Evolutionary conservation across 768 basidiomycete genomes (phyloP).

Genomic region (Russula virescens): DNA sequence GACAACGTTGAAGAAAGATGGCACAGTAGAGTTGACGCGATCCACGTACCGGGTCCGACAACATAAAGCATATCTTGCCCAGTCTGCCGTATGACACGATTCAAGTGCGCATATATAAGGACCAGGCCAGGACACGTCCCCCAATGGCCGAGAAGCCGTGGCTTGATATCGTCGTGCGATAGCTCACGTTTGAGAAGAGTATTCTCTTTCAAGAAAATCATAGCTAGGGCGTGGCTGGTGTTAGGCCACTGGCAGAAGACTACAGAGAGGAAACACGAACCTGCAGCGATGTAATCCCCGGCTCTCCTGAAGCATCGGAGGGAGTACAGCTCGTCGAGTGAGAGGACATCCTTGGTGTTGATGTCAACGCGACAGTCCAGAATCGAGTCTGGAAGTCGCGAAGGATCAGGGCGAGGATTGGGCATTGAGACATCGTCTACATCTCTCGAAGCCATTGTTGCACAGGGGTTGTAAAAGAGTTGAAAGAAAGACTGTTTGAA

Average conservation of each 20-base stretch:
- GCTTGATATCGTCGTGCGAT: conserved; percentile 68
- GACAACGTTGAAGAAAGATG: neutral
- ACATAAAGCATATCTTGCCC: conserved; percentile 65
- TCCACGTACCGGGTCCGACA: conserved; percentile 60
- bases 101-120: conserved; percentile 55
- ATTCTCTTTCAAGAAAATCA: conserved; percentile 80
- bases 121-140: conserved; percentile 76
- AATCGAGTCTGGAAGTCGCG: conserved; percentile 55
- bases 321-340: conserved; percentile 45
- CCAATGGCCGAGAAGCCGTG: conserved; percentile 78
- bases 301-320: conserved; percentile 52
- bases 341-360: conserved; percentile 42
- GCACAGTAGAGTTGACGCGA: neutral
- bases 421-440: conserved; percentile 41
- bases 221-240: conserved; percentile 40
- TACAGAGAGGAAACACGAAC: conserved; percentile 32
- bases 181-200: conserved; percentile 57
- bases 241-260: neutral
- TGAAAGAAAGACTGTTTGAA: no score
- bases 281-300: conserved; percentile 66
- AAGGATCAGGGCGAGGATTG: conserved; percentile 66
- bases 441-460: neutral
- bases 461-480: conserved; percentile 14
- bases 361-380: conserved; percentile 46
- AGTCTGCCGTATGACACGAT: conserved; percentile 48